Evolutionary conservation across 1,284 basidiomycete species (phyloP).

Genomic region (Vanrija pseudolonga): DNA sequence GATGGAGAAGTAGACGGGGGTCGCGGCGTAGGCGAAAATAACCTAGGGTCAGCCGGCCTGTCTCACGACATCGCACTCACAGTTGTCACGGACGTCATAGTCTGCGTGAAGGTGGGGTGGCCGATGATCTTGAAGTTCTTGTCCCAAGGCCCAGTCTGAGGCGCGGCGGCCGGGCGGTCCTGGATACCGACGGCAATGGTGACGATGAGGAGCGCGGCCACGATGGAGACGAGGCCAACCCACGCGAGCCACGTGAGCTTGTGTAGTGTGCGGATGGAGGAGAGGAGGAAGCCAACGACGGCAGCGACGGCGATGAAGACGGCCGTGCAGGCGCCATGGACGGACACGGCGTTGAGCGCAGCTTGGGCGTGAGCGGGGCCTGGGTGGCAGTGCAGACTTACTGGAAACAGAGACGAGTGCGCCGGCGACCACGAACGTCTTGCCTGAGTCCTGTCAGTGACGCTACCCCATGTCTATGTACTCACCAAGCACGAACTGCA

Average conservation of each 20-base stretch:
- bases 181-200: constrained; percentile 41
- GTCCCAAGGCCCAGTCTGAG: constrained; percentile 33
- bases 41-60: background rate
- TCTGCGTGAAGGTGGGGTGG: constrained; percentile 27
- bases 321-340: constrained; percentile 38
- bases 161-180: constrained; percentile 42
- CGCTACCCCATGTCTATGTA: too few relatives aligned
- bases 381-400: background rate
- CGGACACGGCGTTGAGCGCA: constrained; percentile 33
- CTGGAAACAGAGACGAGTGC: constrained; percentile 19
- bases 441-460: constrained; percentile 8
- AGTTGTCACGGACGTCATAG: constrained; percentile 18
- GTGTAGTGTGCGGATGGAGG: constrained; percentile 34
- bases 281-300: constrained; percentile 29
- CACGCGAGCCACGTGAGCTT: constrained; percentile 39
- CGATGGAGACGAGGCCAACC: constrained; percentile 33
- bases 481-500: constrained; percentile 7
- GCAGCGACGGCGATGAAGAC: constrained; percentile 33
- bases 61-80: background rate
- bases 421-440: constrained; percentile 10
- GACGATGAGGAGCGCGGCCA: constrained; percentile 31
- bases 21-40: constrained; percentile 12
- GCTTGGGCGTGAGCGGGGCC: constrained; percentile 34
- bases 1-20: constrained; percentile 11
- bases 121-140: constrained; percentile 30